Evolutionary conservation across 495 filamentous ascomycete species (phyloP), one percentile per base, ranked within the genome.

Genomic region (Xylaria sp.): DNA sequence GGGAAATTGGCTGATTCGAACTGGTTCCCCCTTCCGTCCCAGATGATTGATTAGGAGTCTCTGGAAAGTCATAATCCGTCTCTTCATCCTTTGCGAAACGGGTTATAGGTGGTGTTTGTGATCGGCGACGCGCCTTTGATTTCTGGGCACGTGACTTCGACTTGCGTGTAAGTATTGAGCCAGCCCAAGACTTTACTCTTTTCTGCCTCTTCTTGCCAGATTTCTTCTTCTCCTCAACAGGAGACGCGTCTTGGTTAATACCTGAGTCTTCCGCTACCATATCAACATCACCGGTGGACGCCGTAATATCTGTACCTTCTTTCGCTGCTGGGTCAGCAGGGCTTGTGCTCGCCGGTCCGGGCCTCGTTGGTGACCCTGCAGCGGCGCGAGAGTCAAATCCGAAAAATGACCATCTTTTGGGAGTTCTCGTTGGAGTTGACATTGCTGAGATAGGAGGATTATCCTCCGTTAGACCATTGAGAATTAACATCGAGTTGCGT

Each of bases 171-270:
- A 96, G 78, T 70, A 96, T 90, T 24, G 91, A 88, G 33, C 90
- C 92, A 44, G 93, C 92, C 92, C 93, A 95, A 2, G 89, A 88
- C 72, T 91, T 93, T 66, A 94, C 92, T 79, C 90, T 93, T 77
- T 93, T 93, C 73, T 92, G 88, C 76, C 90, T 91, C 79, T 93
- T 92, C 52, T 82, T 85, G n/a, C 71, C 67, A 0, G 73, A 71
- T 41, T 65, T 75, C 77, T 92, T 94, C 71, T 84, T 43, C 75
- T 77, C 73, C 71, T 48, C 37, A 9, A 37, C 55, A 40, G 52
- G 69, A 63, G 21, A 59, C 40, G 6, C 33, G 35, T 33, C 67
- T 29, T 71, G 33, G n/a, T n/a, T 14, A 24, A 11, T 57, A 46
- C 53, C 35, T 5, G 26, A 24, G 8, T 63, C 59, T 44, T 63